Percentiles rank a stretch among this genome's conserved stretches.
These are phyloP conservation scores for Butyriboletus loyo DNA, from an alignment of 768 basidiomycete species.

Conservation along the genomic window DNA sequence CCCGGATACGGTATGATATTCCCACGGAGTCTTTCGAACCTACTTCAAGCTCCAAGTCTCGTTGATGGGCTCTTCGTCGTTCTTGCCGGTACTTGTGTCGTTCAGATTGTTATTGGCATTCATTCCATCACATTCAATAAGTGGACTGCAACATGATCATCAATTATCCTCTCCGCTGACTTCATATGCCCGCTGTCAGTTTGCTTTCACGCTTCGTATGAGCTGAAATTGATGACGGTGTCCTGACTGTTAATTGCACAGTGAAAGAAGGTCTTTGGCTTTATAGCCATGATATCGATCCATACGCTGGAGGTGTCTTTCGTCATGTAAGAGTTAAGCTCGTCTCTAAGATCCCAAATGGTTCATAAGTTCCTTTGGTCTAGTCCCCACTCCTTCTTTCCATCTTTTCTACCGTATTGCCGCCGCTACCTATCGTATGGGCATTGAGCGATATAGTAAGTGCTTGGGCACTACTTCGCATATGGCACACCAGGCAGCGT, in stretches of 20 bases:
- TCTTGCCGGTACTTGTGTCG: constrained; percentile 43
- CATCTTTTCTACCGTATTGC: constrained; percentile 69
- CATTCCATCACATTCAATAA: constrained; percentile 42
- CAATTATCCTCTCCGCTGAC: constrained; percentile 82
- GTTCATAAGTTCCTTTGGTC: neutral
- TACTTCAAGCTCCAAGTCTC: neutral
- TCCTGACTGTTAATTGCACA: constrained; percentile 30
- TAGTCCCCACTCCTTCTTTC: constrained; percentile 80
- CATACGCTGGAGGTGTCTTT: constrained; percentile 84
- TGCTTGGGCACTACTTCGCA: constrained; percentile 64
- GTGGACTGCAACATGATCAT: constrained; percentile 59
- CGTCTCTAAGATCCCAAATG: neutral
- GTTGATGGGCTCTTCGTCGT: constrained; percentile 12
- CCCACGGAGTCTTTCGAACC: neutral
- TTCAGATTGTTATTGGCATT: constrained; percentile 54
- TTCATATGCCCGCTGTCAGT: constrained; percentile 71
- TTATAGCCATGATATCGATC: constrained; percentile 71
- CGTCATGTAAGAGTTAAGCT: constrained; percentile 61
- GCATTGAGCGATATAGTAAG: constrained; percentile 61
- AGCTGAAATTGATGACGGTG: neutral
- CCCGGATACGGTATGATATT: neutral
- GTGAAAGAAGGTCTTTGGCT: constrained; percentile 91
- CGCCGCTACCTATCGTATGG: constrained; percentile 64
- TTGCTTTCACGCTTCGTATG: neutral
- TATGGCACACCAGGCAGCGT: constrained; percentile 64